Base-by-base conservation (phyloP, 352 stramenopile genomes). In the Pilasporangium apinafurcum region DNA sequence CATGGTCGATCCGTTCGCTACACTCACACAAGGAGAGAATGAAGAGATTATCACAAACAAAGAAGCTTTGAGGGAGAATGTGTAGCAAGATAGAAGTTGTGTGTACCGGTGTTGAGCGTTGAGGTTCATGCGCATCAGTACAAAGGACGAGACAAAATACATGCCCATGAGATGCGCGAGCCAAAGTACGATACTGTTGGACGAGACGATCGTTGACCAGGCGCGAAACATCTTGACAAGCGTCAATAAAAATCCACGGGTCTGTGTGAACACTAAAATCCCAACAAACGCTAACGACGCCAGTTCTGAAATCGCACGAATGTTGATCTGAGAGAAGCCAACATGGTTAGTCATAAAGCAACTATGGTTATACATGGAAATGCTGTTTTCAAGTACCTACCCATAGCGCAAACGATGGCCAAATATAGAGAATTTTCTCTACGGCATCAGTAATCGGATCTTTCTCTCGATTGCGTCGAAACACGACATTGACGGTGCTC, bases 61-160 rank as follows among this genome's bases (percentile, higher is more conserved):
- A 29, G n/a, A 35, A 21, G 4, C 35, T 13, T 35, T 26, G 29
- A 30, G 8, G 9, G n/a, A n/a, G n/a, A n/a, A n/a, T n/a, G n/a
- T n/a, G n/a, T n/a, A n/a, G 24, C 20, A 25, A 43, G 9, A 50
- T 8, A 33, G 4, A 30, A 3, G 44, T n/a, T n/a, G n/a, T n/a
- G n/a, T 55, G 46, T 59, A 88, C 74, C 78, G 51, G 31, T 92
- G 75, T 29, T 66, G 51, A 4, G 72, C 53, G 29, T 75, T 85
- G 29, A 92, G 65, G 50, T 92, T 92, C 80, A 92, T 90, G 18
- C 80, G 74, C 80, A 92, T 92, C 49, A 92, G 65, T 32, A 92
- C 77, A 36, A 92, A 92, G 2, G 80, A 88, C 24, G 80, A 92
- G 26, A 92, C 71, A 49, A 92, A 92, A 56, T 92, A 92, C 77